Evolutionary conservation across 2,329 filamentous ascomycete species (phyloP).

Genomic region (Fusarium heterosporum): DNA sequence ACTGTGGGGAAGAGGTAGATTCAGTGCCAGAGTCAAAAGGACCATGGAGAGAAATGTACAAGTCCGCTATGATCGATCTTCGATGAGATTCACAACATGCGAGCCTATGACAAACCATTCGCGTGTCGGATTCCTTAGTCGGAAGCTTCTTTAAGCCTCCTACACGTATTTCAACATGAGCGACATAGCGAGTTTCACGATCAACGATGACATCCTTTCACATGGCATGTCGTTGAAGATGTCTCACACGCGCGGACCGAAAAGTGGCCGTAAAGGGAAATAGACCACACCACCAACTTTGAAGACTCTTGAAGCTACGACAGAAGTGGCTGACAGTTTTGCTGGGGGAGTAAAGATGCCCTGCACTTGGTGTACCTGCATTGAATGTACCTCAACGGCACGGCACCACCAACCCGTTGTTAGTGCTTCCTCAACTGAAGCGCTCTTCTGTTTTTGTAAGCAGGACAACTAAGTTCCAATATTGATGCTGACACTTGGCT

Average conservation of each 20-base stretch:
- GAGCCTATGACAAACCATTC: background rate
- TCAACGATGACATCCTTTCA: slow-evolving; percentile 4
- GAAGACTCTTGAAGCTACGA: slow-evolving; percentile 14
- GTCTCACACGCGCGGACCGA: slow-evolving; percentile 18
- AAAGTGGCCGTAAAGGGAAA: slow-evolving; percentile 23
- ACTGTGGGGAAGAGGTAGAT: slow-evolving; percentile 28
- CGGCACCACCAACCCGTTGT: slow-evolving; percentile 10
- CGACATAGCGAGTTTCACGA: slow-evolving; percentile 1
- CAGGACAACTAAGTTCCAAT: background rate
- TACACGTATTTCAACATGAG: background rate
- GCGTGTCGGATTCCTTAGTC: background rate
- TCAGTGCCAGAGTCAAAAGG: background rate
- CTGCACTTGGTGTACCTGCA: slow-evolving; percentile 17
- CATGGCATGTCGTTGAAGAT: slow-evolving; percentile 6
- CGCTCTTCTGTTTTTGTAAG: slow-evolving; percentile 3
- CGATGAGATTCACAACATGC: slow-evolving; percentile 2
- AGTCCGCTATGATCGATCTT: background rate
- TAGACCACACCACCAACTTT: slow-evolving; percentile 24
- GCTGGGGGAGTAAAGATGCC: slow-evolving; percentile 8
- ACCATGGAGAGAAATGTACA: background rate
- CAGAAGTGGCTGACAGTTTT: slow-evolving; percentile 24
- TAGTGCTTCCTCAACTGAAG: background rate
- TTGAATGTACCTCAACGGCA: slow-evolving; percentile 13
- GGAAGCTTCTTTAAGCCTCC: background rate
- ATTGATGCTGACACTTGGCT: background rate